Conservation (phyloP, 2,329 filamentous ascomycete genomes). For the Claviceps arundinis region DNA sequence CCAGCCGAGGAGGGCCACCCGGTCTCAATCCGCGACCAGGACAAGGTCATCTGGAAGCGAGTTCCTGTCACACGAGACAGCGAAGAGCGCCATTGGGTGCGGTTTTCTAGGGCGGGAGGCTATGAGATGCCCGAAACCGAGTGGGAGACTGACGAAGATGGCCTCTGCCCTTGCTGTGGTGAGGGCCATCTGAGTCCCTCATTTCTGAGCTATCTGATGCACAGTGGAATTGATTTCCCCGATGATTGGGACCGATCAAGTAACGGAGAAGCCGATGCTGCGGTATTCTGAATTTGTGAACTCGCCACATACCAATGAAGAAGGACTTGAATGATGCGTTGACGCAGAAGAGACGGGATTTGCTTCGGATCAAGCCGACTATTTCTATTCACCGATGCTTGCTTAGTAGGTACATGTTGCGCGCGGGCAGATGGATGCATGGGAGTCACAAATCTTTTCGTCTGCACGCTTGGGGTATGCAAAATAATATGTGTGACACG, state of each 20-base stretch:
- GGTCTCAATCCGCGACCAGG: conserved; percentile 25
- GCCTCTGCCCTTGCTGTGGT: conserved; percentile 27
- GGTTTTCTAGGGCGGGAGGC: conserved; percentile 30
- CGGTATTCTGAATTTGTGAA: neutral
- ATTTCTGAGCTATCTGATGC: conserved; percentile 18
- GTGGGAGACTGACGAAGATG: conserved; percentile 22
- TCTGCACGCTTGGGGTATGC: neutral
- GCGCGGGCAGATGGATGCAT: neutral
- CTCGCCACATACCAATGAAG: neutral
- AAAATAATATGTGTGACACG: neutral
- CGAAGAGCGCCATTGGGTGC: conserved; percentile 31
- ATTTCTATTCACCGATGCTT: neutral
- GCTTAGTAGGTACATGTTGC: neutral
- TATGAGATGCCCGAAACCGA: conserved; percentile 22
- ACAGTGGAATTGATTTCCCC: conserved; percentile 5
- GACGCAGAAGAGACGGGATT: neutral
- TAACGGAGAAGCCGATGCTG: neutral
- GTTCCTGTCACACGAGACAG: conserved; percentile 29
- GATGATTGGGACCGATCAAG: conserved; percentile 3
- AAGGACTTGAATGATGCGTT: neutral
- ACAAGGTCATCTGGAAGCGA: conserved; percentile 37
- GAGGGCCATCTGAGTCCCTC: conserved; percentile 23
- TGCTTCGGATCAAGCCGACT: neutral
- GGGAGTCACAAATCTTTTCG: neutral
- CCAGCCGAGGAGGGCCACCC: conserved; percentile 32